A percentile compares a stretch with the other conserved stretches of the same genome.
These are phyloP conservation scores for Myxozyma sirexii DNA, from an alignment of 805 yeast species.

Conservation along the genomic window DNA sequence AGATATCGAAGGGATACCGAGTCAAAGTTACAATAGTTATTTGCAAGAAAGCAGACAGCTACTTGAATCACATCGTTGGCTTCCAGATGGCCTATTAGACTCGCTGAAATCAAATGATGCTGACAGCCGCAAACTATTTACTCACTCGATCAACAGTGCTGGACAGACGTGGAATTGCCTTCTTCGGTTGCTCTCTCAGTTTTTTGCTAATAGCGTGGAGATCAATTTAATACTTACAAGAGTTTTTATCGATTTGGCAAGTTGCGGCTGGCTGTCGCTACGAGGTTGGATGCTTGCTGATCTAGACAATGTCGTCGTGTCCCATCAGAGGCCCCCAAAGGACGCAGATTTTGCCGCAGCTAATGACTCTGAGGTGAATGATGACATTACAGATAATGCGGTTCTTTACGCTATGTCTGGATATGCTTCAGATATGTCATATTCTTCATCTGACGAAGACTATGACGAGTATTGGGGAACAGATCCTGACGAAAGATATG, in stretches of 20 bases:
- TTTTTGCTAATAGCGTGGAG: conserved; percentile 38
- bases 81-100: conserved; percentile 13
- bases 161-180: conserved; percentile 23
- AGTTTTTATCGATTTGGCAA: conserved; percentile 35
- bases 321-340: conserved; percentile 11
- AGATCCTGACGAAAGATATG: conserved; percentile 9
- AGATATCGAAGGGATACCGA: background rate
- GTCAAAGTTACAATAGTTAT: conserved; percentile 31
- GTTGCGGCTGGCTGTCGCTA: conserved; percentile 37
- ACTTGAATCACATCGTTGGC: conserved; percentile 31
- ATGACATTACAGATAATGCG: background rate
- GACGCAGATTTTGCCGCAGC: background rate
- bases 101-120: background rate
- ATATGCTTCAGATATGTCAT: conserved; percentile 27
- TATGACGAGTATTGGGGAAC: conserved; percentile 32
- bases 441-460: conserved; percentile 14
- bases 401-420: conserved; percentile 3
- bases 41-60: conserved; percentile 26
- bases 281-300: conserved; percentile 34
- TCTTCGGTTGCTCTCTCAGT: conserved; percentile 18
- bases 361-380: background rate
- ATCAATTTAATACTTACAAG: conserved; percentile 38
- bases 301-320: conserved; percentile 25
- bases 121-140: conserved; percentile 8
- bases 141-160: conserved; percentile 17